These are phyloP conservation scores for Pleurotus djamor DNA, from an alignment of 768 basidiomycete genomes.

Conservation along the genomic window DNA sequence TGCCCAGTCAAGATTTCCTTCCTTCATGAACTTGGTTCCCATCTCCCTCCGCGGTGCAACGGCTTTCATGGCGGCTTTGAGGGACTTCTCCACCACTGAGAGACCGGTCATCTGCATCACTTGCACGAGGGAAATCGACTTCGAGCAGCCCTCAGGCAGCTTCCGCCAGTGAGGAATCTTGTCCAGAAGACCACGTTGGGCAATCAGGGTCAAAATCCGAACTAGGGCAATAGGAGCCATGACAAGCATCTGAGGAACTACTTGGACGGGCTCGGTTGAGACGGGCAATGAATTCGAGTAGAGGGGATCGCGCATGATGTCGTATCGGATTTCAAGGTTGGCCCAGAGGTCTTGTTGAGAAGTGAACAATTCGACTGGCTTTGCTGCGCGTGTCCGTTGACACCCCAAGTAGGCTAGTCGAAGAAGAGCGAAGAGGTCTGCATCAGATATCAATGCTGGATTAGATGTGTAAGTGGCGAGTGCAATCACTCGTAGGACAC, in stretches of 20 bases:
- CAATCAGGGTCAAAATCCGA: slow-evolving; percentile 24
- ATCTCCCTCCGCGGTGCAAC: slow-evolving; percentile 15
- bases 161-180: slow-evolving; percentile 14
- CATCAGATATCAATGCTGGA: slow-evolving; percentile 11
- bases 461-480: slow-evolving; percentile 16
- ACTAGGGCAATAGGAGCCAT: slow-evolving; percentile 23
- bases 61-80: slow-evolving; percentile 17
- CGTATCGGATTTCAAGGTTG: slow-evolving; percentile 4
- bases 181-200: slow-evolving; percentile 21
- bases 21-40: slow-evolving; percentile 17
- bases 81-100: slow-evolving; percentile 17
- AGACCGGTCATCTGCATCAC: slow-evolving; percentile 22
- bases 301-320: neutral
- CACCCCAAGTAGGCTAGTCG: slow-evolving; percentile 18
- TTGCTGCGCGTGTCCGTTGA: slow-evolving; percentile 11
- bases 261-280: neutral
- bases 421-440: slow-evolving; percentile 23
- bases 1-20: slow-evolving; percentile 15
- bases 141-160: slow-evolving; percentile 17
- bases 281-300: neutral
- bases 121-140: slow-evolving; percentile 14
- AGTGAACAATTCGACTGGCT: neutral
- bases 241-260: neutral
- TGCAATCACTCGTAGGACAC: slow-evolving; percentile 22
- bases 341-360: neutral